Evolutionary conservation across 139 green algal genomes (phyloP).

Genomic region (Yamagishiella unicocca): DNA sequence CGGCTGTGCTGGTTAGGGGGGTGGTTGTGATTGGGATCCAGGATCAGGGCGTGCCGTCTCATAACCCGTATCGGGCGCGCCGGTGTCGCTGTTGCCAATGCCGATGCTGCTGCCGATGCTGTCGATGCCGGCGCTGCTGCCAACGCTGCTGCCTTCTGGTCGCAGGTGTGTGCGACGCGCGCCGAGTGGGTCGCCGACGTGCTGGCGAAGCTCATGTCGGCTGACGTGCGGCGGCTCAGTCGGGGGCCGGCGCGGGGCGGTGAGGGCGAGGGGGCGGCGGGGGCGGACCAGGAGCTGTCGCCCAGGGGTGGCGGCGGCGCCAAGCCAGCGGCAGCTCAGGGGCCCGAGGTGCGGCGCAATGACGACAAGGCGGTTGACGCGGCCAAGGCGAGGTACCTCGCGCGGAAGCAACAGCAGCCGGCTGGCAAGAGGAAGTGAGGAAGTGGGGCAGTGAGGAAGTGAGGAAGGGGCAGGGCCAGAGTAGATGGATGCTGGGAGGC

Average conservation of each 20-base stretch:
- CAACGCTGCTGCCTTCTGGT: background rate
- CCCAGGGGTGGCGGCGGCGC: background rate
- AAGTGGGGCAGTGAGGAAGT: too few species aligned
- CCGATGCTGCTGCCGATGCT: too few species aligned
- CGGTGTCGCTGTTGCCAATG: too few species aligned
- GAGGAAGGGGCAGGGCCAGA: too few species aligned
- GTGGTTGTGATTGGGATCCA: background rate
- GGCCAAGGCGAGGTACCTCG: conserved; percentile 76
- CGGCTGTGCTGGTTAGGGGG: background rate
- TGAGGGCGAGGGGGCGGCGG: conserved; percentile 29
- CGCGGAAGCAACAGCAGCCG: conserved; percentile 69
- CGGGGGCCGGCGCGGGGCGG: conserved; percentile 46
- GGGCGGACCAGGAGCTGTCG: background rate
- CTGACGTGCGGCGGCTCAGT: conserved; percentile 84
- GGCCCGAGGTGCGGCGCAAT: conserved; percentile 59
- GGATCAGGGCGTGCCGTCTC: background rate
- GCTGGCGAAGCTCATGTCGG: conserved; percentile 75
- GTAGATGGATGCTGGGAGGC: too few species aligned
- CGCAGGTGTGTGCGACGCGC: conserved; percentile 86
- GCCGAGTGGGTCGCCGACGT: conserved; percentile 78
- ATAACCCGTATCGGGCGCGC: background rate
- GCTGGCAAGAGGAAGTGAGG: background rate
- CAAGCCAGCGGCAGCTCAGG: background rate
- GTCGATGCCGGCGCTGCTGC: too few species aligned
- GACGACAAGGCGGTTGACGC: conserved; percentile 72